Evolutionary conservation across 2,329 filamentous ascomycete genomes (phyloP).

Genomic region (Neocatenulostroma microsporum): DNA sequence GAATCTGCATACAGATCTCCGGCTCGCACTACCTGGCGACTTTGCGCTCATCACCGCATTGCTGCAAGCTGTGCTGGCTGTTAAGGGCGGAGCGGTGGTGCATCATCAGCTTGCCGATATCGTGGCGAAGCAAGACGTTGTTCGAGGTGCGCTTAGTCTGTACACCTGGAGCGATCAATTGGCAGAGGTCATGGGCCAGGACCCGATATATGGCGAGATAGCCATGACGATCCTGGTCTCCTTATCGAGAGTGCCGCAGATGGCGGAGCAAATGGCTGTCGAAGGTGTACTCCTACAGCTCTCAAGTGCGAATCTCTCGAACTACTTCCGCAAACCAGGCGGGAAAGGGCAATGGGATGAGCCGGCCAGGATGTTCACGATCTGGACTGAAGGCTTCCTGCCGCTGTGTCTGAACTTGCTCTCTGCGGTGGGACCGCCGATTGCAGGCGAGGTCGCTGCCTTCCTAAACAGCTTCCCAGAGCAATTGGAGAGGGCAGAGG

Average conservation of each 20-base stretch:
- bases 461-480: conserved; percentile 86
- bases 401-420: conserved; percentile 85
- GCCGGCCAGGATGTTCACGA: conserved; percentile 64
- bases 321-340: conserved; percentile 61
- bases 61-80: conserved; percentile 70
- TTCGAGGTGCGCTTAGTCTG: conserved; percentile 74
- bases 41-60: conserved; percentile 82
- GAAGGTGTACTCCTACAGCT: conserved; percentile 76
- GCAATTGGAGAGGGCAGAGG: conserved; percentile 64
- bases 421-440: conserved; percentile 67
- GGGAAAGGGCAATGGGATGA: conserved; percentile 73
- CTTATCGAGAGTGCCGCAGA: conserved; percentile 67
- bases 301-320: conserved; percentile 68
- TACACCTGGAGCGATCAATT: conserved; percentile 92
- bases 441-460: conserved; percentile 74
- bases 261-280: conserved; percentile 85
- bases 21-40: conserved; percentile 56
- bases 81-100: conserved; percentile 60
- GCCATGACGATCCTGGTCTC: conserved; percentile 81
- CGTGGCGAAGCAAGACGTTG: conserved; percentile 56
- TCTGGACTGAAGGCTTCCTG: conserved; percentile 83
- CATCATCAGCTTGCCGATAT: conserved; percentile 38
- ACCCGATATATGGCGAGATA: conserved; percentile 91
- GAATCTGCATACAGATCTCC: conserved; percentile 58
- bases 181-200: conserved; percentile 59